Conservation (phyloP, 2,329 filamentous ascomycete genomes). For the Penicillium fuscoglaucum region DNA sequence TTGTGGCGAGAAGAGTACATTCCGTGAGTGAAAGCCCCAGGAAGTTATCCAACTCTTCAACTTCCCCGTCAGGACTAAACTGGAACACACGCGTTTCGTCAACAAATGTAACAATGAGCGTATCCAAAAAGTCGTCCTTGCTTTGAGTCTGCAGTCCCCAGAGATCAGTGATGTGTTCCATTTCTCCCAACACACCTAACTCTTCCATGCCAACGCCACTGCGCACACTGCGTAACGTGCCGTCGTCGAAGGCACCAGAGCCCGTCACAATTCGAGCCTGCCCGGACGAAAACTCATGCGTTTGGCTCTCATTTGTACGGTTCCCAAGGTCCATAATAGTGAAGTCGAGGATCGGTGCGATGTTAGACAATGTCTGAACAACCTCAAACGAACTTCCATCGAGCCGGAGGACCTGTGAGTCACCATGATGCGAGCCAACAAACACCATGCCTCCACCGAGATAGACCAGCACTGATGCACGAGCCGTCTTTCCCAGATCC, state of each 20-base stretch:
- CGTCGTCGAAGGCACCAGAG: constrained; percentile 86
- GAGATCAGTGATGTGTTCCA: constrained; percentile 70
- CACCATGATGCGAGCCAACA: constrained; percentile 87
- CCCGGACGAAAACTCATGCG: constrained; percentile 90
- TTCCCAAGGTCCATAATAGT: constrained; percentile 95
- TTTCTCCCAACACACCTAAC: constrained; percentile 75
- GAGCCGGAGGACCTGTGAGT: constrained; percentile 78
- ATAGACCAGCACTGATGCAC: constrained; percentile 77
- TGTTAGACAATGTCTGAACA: constrained; percentile 76
- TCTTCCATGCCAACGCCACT: constrained; percentile 94
- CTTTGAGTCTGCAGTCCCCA: constrained; percentile 64
- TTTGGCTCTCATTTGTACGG: constrained; percentile 72
- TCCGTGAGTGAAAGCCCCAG: constrained; percentile 68
- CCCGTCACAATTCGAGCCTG: constrained; percentile 92
- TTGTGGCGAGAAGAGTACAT: constrained; percentile 70
- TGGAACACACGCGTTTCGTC: constrained; percentile 80
- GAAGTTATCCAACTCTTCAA: constrained; percentile 83
- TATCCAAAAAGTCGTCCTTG: constrained; percentile 57
- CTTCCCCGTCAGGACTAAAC: constrained; percentile 71
- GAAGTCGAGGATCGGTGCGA: constrained; percentile 91
- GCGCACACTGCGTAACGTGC: constrained; percentile 82
- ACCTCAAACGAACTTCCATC: constrained; percentile 62
- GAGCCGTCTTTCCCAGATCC: constrained; percentile 67
- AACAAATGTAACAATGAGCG: constrained; percentile 75
- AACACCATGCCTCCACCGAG: constrained; percentile 69